Base-by-base conservation (phyloP, 305 asterid species). In the Fraxinus ornus region DNA sequence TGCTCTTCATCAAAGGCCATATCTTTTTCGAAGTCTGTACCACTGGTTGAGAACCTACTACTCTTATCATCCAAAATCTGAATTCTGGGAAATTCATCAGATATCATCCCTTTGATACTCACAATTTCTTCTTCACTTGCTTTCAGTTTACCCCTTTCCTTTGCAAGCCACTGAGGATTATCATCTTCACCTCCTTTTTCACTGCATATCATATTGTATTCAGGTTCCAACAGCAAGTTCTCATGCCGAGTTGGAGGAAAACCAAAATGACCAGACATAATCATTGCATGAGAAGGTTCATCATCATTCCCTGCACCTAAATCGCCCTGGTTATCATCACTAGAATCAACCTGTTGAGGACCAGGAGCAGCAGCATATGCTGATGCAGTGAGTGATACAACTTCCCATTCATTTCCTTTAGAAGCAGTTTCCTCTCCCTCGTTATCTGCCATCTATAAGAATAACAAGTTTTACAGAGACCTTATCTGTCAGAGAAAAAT, bases 341-440 rank as follows among this genome's bases (percentile, higher is more conserved):
- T 15, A 41, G 35, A 74, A 75, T 78, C 72, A 21, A 80, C 85
- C 62, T 81, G 85, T 76, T 78, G 77, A 13, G 93, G 89, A 78
- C 88, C 86, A 33, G 94, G 93, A n/a, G 93, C 86, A 80, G 93
- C 94, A 81, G 90, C 91, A 87, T 90, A 90, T 60, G 85, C 81
- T 44, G 95, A 92, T 75, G 88, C 91, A 1, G 94, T 89, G 80
- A 92, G 94, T 10, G 91, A 85, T 62, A 90, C 92, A 24, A 90
- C 94, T 84, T 92, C 96, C 96, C 94, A 92, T 73, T 92, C 96
- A 66, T 88, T 90, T 85, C 89, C 89, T 80, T 86, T 88, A 37
- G 89, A 88, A 74, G 79, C 76, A 78, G 41, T 60, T 77, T 89
- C 91, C 47, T 88, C 88, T 32, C 82, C 87, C 82, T 83, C 80